Evolutionary conservation across 179 eudicot species (phyloP), one percentile per base, ranked within the genome.

Genomic region (Silene vulgaris): DNA sequence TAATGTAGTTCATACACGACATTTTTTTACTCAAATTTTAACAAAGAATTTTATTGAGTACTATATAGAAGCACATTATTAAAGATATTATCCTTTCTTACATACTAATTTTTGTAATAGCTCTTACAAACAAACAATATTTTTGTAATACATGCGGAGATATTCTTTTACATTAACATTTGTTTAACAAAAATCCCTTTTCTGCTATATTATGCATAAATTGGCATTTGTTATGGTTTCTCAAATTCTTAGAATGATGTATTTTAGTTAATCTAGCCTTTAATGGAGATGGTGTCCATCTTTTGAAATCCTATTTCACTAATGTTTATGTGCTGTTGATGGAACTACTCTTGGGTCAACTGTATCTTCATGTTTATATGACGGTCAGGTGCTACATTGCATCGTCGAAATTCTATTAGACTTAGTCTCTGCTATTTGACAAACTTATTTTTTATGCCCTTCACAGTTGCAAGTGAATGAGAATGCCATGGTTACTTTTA

Each of bases 381-480:
- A n/a, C 8, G 62, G 61, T 23, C 61, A 12, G n/a, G 16, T 29
- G 71, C 29, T 16, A 26, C 43, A 17, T 56, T 59, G 3, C 19
- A 56, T 56, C 3, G 48, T 62, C 9, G 32, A 40, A 78, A 40
- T 59, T 43, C 23, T 61, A 6, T 45, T 9, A 45, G 40, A 35
- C 40, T 45, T 9, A 23, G 7, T n/a, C 63, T 71, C 5, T 29
- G 14, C 23, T 72, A 29, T 30, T n/a, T 57, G 74, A 32, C 20
- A 23, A 50, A 30, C 70, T 65, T 61, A 40, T 59, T 71, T 23
- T 65, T 5, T 71, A 19, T 74, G 71, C 63, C 69, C 17, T 64
- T 26, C 71, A 74, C 89, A 95, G 99, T 78, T 95, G 85, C 86
- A 82, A 69, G 82, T 61, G 63, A 89, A 82, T 79, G 97, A 95